Conservation (phyloP, 2,329 filamentous ascomycete species). For the Mariannaea elegans region DNA sequence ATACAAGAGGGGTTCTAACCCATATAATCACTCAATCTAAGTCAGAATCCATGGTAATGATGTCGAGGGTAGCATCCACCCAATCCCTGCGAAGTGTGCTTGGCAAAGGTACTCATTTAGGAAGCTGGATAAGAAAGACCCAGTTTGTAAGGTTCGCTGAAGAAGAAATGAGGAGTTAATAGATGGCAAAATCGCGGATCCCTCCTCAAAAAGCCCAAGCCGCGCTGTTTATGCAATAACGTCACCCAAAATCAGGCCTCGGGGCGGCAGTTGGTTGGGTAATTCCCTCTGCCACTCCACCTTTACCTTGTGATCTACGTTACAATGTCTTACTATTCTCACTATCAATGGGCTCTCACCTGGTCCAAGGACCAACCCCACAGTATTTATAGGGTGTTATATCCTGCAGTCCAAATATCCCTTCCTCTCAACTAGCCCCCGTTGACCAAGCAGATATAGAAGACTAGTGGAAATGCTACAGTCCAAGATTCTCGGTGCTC, state of each 20-base stretch:
- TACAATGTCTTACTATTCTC: background rate
- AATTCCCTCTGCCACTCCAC: background rate
- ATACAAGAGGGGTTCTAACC: too few relatives aligned
- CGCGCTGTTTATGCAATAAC: background rate
- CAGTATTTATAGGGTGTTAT: too few relatives aligned
- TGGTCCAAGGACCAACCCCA: too few relatives aligned
- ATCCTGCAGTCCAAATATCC: too few relatives aligned
- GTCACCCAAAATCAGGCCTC: conserved; percentile 22
- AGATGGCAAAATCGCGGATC: conserved; percentile 17
- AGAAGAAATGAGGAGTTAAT: background rate
- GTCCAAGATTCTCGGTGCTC: conserved; percentile 1
- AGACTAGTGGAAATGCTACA: conserved; percentile 10
- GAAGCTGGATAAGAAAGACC: conserved; percentile 19
- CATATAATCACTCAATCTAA: too few relatives aligned
- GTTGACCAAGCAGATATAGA: background rate
- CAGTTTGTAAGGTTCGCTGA: background rate
- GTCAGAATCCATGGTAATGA: too few relatives aligned
- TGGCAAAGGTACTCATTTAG: conserved; percentile 14
- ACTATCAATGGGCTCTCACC: background rate
- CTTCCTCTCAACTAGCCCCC: background rate
- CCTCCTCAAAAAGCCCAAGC: conserved; percentile 17
- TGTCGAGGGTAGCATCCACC: too few relatives aligned
- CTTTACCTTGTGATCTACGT: background rate
- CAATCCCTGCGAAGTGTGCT: too few relatives aligned
- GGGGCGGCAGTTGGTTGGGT: background rate